These are phyloP conservation scores for Sporisorium exsertum DNA, from an alignment of 1,284 basidiomycete genomes.

Conservation along the genomic window DNA sequence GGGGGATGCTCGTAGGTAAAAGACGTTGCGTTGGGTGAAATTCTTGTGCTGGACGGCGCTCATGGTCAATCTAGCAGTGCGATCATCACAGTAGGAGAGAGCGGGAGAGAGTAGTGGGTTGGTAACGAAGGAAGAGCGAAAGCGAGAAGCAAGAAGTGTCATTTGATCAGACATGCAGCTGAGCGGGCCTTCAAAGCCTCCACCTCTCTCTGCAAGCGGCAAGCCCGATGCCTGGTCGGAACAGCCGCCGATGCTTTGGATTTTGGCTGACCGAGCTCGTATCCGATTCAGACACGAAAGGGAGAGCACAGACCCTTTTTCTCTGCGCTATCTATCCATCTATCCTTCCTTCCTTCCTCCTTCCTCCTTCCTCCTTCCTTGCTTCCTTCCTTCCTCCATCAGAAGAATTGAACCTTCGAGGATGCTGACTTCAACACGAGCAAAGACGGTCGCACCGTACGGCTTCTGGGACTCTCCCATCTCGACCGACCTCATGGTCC, in stretches of 20 bases:
- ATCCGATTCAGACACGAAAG: slow-evolving; percentile 1
- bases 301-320: slow-evolving; percentile 24
- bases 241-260: not conserved
- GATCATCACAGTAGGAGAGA: not conserved
- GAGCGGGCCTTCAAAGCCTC: slow-evolving; percentile 14
- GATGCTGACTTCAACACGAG: slow-evolving; percentile 20
- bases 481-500: slow-evolving; percentile 73
- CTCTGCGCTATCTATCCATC: not conserved
- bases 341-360: not conserved
- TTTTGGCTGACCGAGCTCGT: not conserved
- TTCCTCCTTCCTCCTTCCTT: not conserved
- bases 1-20: slow-evolving; percentile 69
- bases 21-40: slow-evolving; percentile 67
- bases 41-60: slow-evolving; percentile 23
- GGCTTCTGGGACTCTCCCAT: slow-evolving; percentile 74
- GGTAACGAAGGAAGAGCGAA: not conserved
- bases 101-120: not conserved
- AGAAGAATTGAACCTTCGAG: not conserved
- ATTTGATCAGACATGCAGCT: not conserved
- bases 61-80: not conserved
- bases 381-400: not conserved
- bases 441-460: slow-evolving; percentile 55
- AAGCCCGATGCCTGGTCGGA: slow-evolving; percentile 2
- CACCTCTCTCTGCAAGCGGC: slow-evolving; percentile 5
- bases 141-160: slow-evolving; percentile 5